Base-by-base conservation (phyloP, 1,139 yeast species). In the Geotrichum reessii region DNA sequence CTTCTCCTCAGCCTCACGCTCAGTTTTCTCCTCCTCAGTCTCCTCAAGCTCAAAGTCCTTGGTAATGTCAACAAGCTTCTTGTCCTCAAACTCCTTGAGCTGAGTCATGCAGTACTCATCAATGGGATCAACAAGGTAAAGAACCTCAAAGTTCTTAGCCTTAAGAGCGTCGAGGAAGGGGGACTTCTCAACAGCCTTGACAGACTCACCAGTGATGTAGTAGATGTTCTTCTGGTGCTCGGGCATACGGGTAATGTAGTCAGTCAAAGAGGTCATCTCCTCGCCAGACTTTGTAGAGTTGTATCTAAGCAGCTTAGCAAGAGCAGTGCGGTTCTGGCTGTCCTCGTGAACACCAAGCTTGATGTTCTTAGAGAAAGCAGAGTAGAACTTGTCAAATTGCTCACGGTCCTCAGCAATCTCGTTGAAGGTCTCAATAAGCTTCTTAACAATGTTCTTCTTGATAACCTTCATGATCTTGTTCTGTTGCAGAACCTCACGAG, bases 401-500 rank as follows among this genome's bases (percentile, higher is more conserved):
- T 95, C 99, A 73, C 89, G 83, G 78, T 95, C 99, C 82, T 95
- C 99, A 73, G 99, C 95, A 73, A 95, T 93, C 82, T 93, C 99
- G 76, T 89, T 90, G 86, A 95, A 95, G 73, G 97, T 89, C 82
- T 95, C 99, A 73, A 95, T 90, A 76, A 93, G 82, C 82, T 93
- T 93, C 92, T 93, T 95, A 78, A 95, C 95, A 74, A 95, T 88
- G 85, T 95, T 95, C 93, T 95, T 95, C 83, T 95, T 90, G 76
- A 95, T 95, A 67, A 95, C 99, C 87, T 95, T 95, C 81, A 95
- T 85, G 79, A 95, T 95, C 90, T 93, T 95, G 90, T 95, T 93
- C 82, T 95, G 99, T 82, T 95, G 99, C 76, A 95, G 85, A 90
- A 95, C 88, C 82, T 95, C 99, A 89, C 99, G 93, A 71, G 99